Evolutionary conservation across 2,329 filamentous ascomycete species (phyloP).

Genomic region (Xylariales sp.): DNA sequence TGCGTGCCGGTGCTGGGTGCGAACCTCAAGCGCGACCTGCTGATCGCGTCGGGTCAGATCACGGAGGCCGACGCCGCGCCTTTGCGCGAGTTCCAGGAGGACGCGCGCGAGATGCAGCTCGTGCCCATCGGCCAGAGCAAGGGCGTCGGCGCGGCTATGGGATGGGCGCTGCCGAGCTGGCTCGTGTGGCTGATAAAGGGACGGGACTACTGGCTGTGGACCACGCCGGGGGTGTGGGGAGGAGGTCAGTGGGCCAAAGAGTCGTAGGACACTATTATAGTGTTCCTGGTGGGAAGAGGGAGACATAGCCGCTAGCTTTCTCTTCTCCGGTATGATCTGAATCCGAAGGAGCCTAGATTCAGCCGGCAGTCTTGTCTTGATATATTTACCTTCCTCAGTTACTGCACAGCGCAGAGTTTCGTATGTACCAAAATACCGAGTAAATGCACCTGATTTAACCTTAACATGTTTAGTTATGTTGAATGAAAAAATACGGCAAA

Average conservation of each 20-base stretch:
- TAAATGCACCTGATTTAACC: no score
- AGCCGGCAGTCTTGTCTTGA: no score
- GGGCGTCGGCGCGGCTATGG: constrained; percentile 39
- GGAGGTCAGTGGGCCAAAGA: constrained; percentile 47
- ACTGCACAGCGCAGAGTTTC: no score
- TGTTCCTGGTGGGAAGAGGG: no score
- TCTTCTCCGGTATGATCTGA: no score
- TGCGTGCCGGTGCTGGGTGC: constrained; percentile 38
- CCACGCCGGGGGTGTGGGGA: constrained; percentile 41
- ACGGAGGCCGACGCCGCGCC: constrained; percentile 8
- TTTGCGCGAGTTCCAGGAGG: constrained; percentile 34
- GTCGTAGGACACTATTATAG: no score
- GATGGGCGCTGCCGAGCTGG: constrained; percentile 36
- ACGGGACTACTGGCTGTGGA: constrained; percentile 48
- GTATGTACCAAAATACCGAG: no score
- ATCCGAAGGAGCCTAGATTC: no score
- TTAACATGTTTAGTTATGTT: no score
- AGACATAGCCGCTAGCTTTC: no score
- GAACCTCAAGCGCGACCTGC: constrained; percentile 46
- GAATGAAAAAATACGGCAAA: no score
- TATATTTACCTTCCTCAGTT: no score
- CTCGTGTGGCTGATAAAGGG: constrained; percentile 46
- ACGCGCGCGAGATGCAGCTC: constrained; percentile 38
- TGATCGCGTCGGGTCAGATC: constrained; percentile 27
- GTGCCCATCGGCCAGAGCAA: constrained; percentile 41